Evolutionary conservation across 2,329 filamentous ascomycete species (phyloP), one percentile per base, ranked within the genome.

Genomic region (Monosporascus sp.): DNA sequence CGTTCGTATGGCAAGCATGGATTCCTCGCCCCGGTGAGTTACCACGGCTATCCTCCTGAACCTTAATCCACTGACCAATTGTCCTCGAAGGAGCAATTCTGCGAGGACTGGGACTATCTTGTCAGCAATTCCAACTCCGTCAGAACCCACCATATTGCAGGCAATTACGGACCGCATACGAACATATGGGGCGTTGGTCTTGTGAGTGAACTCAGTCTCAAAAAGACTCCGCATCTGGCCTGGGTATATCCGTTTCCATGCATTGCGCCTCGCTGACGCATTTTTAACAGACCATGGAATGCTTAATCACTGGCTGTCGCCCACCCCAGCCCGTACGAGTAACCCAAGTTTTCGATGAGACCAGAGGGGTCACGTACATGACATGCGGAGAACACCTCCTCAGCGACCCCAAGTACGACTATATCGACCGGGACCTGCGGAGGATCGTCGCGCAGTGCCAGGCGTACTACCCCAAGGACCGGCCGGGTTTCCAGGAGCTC

Each of bases 11-110:
- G 53, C 1, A 60, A 62, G 36, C 4, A 2, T 14, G 52, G 54
- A 7, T 62, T 46, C 26, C 52, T 43, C 24, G 45, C 53, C 14
- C 60, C 60, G 9, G 60, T 60, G 41, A 51, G 56, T 54, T 16
- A n/a, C 11, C 26, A n/a, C 8, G 2, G n/a, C 22, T 24, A 31
- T 2, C 27, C n/a, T 49, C 14, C 37, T 16, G 38, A 2, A 45
- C 6, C 2, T 7, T 9, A 44, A 44, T 31, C 4, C 20, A 40
- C 36, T 50, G 40, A 50, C 36, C 11, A 19, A 19, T 2, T 41
- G 14, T 17, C 37, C 44, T 34, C 7, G 34, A 16, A 56, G 60
- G 60, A 62, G 22, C 58, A 60, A 62, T 60, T 62, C 31, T 49
- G 49, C 43, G 11, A 20, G 3, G 56, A 59, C 19, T 62, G 58